Percentiles rank a stretch among this genome's conserved stretches.
phyloP scores from a whole-genome alignment of 2,329 filamentous ascomycete genomes.

The Aspergillus sergii region DNA sequence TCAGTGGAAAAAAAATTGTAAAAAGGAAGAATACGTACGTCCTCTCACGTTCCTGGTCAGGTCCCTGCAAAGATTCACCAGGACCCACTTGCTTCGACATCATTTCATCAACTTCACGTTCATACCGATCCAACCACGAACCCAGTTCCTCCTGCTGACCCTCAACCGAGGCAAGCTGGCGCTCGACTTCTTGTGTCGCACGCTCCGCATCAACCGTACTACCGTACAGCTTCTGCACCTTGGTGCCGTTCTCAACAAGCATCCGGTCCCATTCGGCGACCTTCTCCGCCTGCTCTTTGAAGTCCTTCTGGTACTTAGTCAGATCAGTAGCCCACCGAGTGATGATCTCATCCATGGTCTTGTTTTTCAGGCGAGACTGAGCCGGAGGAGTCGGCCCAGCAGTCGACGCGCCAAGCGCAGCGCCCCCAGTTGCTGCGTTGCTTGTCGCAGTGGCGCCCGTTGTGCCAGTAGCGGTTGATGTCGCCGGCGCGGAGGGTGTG shows the following conservation, averaged over 20 bases:
- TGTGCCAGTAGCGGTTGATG: conserved; percentile 27
- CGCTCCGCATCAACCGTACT: conserved; percentile 93
- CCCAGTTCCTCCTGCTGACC: conserved; percentile 90
- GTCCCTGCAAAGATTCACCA: conserved; percentile 76
- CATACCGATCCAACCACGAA: conserved; percentile 85
- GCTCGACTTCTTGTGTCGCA: conserved; percentile 89
- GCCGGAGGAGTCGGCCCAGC: conserved; percentile 76
- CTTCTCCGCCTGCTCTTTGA: conserved; percentile 84
- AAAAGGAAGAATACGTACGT: conserved; percentile 60
- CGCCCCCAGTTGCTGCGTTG: conserved; percentile 32
- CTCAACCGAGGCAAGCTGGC: conserved; percentile 85
- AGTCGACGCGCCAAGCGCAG: conserved; percentile 69
- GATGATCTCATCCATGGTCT: conserved; percentile 98
- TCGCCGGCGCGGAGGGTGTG: conserved; percentile 36
- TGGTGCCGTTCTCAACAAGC: conserved; percentile 90
- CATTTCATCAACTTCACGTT: conserved; percentile 87
- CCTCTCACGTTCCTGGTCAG: conserved; percentile 92
- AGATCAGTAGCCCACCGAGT: conserved; percentile 95
- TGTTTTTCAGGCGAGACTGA: conserved; percentile 91
- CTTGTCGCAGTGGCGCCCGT: conserved; percentile 19
- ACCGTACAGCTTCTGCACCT: conserved; percentile 90
- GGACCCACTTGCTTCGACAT: conserved; percentile 77
- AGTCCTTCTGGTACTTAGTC: conserved; percentile 95
- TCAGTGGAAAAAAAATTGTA: background rate
- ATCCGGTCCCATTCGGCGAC: conserved; percentile 90